Evolutionary conservation across 176 grass and related monocot species (phyloP).

Genomic region (Oryza nivara): DNA sequence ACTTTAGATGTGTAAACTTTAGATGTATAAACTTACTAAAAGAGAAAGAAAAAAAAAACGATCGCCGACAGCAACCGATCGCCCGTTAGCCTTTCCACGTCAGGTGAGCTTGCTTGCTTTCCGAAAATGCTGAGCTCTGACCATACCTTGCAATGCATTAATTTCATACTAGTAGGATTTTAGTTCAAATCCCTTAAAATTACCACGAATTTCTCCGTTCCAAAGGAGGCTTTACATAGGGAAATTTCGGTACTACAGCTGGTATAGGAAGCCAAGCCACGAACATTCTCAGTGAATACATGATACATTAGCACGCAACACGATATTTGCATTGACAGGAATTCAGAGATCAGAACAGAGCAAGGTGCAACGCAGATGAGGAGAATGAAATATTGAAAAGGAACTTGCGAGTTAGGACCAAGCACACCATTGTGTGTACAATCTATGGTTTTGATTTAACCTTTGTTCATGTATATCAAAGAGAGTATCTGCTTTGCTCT

Average conservation of each 20-base stretch:
- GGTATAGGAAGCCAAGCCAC: not conserved
- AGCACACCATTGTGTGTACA: not conserved
- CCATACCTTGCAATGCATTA: too few species aligned
- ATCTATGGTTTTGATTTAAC: constrained; percentile 33
- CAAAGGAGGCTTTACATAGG: not conserved
- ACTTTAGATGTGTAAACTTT: too few species aligned
- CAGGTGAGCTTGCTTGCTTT: too few species aligned
- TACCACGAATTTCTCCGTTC: too few species aligned
- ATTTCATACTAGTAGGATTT: too few species aligned
- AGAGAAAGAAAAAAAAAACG: too few species aligned
- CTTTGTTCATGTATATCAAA: constrained; percentile 43
- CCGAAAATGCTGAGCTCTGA: too few species aligned
- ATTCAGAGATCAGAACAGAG: not conserved
- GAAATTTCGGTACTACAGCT: not conserved
- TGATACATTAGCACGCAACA: not conserved
- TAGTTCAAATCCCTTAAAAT: too few species aligned
- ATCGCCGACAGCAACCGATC: too few species aligned
- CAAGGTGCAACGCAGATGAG: not conserved
- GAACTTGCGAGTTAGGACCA: not conserved
- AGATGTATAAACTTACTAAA: too few species aligned
- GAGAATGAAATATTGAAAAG: not conserved
- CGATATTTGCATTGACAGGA: not conserved
- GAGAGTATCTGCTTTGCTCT: constrained; percentile 31
- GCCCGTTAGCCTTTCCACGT: too few species aligned
- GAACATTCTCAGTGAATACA: not conserved